Evolutionary conservation across 1,139 yeast species (phyloP), one percentile per base, ranked within the genome.

Genomic region (Debaryomyces robertsiae): DNA sequence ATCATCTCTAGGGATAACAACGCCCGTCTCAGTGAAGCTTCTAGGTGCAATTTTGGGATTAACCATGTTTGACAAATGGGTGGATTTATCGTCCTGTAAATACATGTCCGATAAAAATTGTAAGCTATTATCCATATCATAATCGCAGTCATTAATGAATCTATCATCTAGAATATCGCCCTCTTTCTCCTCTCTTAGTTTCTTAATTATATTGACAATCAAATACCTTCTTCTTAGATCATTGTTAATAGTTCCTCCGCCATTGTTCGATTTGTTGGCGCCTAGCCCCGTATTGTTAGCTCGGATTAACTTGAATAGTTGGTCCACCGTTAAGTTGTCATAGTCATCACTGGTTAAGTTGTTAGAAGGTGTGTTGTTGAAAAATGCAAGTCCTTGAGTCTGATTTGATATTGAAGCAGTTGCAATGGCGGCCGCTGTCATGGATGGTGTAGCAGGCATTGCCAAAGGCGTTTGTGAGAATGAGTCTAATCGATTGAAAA

Each of bases 1-100:
- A 57, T 91, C 97, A 48, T 88, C 95, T 46, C 89, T 77, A 1
- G 97, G 96, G 9, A 89, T 77, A 13, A 90, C 77, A 17, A 84
- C 82, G 1, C 96, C 95, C 2, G 76, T 68, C 43, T 83, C 79
- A 24, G 82, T 74, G 56, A 88, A 87, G 38, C 70, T 73, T 45
- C 96, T 71, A 5, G 90, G 91, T 0, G 75, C 68, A 25, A 63
- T 57, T 46, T 66, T 69, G 3, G 67, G 52, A 46, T 57, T 63
- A 16, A 58, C 49, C 40, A 58, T 46, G 17, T 53, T 50, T 9
- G 23, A 25, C 10, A 39, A 18, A 14, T 52, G 47, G 38, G 59
- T 61, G 13, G 60, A 42, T 36, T 61, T 67, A 40, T 62, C 67
- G 46, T 71, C 74, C 47, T 69, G 74, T 30, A 70, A 52, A 46